Conservation (phyloP, 2,329 filamentous ascomycete species). For the Pseudogymnoascus sp. region DNA sequence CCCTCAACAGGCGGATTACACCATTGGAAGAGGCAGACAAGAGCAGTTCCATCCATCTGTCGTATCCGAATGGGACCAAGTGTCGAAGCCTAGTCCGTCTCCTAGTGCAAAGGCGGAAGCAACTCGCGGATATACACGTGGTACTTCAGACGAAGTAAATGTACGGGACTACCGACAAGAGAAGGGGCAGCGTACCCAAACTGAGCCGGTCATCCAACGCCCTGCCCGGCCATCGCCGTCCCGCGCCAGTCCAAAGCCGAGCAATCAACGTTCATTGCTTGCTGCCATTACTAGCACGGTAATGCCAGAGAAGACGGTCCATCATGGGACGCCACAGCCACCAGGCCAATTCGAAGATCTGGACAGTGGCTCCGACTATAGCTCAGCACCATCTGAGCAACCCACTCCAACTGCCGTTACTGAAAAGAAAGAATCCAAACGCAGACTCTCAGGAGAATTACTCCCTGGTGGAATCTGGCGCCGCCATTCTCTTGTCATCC, state of each 20-base stretch:
- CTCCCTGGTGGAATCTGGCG: conserved; percentile 7
- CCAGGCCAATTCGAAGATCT: neutral
- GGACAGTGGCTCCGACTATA: neutral
- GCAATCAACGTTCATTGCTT: neutral
- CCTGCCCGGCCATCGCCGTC: neutral
- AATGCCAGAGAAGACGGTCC: neutral
- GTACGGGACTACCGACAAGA: neutral
- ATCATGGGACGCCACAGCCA: neutral
- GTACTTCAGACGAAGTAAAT: neutral
- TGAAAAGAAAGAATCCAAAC: neutral
- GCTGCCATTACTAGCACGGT: conserved; percentile 1
- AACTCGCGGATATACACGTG: neutral
- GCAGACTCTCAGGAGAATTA: neutral
- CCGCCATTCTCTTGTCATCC: neutral
- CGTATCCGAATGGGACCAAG: conserved; percentile 1
- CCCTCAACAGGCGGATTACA: neutral
- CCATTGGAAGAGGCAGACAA: neutral
- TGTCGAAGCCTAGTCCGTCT: neutral
- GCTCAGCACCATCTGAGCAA: neutral
- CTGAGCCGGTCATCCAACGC: neutral
- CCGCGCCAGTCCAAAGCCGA: neutral
- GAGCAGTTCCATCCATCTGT: neutral
- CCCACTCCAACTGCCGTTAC: neutral
- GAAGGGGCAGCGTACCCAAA: neutral
- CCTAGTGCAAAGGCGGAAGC: neutral